phyloP scores from a whole-genome alignment of 306 rosid species.

The Gastrolobium bilobum region DNA sequence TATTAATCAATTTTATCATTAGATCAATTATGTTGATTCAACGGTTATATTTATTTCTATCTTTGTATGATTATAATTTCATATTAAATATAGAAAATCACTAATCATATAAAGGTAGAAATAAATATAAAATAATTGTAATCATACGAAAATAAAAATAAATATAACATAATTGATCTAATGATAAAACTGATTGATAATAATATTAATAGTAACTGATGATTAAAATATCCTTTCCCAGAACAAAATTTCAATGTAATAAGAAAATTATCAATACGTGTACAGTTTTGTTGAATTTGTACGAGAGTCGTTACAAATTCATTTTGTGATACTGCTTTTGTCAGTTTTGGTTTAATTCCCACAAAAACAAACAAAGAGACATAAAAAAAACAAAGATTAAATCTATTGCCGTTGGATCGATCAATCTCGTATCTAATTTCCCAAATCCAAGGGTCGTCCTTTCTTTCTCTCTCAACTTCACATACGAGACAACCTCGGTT shows the following conservation, averaged over 20 bases:
- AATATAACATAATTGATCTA: too few species aligned
- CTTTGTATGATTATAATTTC: too few species aligned
- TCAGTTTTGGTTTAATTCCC: background rate
- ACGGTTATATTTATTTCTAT: too few species aligned
- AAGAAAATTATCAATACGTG: background rate
- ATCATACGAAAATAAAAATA: too few species aligned
- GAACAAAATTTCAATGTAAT: background rate
- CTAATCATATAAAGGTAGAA: too few species aligned
- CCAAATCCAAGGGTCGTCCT: constrained; percentile 49
- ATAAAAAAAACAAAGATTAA: background rate
- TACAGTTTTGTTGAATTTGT: constrained; percentile 6
- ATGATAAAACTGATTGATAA: too few species aligned
- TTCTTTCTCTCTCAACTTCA: constrained; percentile 44
- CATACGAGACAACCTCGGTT: background rate
- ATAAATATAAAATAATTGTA: too few species aligned
- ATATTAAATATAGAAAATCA: too few species aligned
- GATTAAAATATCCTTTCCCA: too few species aligned
- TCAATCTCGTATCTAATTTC: background rate
- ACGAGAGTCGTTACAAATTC: constrained; percentile 19
- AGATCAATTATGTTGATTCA: too few species aligned
- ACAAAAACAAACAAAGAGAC: background rate
- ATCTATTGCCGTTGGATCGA: constrained; percentile 53
- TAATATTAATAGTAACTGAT: too few species aligned
- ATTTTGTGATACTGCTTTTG: constrained; percentile 19
- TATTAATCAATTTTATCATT: too few species aligned